Evolutionary conservation across 352 stramenopile genomes (phyloP).

Genomic region (Phytophthora tentaculata): DNA sequence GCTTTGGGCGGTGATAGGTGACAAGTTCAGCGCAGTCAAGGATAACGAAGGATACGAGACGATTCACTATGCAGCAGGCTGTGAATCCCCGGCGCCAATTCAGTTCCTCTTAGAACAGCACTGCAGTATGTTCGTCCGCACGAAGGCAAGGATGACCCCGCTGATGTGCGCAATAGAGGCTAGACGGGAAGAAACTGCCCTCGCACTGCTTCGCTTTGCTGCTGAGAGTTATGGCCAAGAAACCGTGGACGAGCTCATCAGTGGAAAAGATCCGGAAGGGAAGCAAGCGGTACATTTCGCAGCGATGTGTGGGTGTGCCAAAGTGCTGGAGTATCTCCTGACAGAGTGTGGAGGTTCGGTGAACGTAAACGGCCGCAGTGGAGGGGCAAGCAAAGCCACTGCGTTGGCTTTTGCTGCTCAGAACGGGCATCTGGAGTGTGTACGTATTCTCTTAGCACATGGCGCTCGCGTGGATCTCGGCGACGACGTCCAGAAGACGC

Average conservation of each 20-base stretch:
- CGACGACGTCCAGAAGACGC: not conserved
- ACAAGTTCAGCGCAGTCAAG: not conserved
- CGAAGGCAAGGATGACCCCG: not conserved
- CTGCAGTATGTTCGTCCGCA: not conserved
- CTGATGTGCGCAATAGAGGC: not conserved
- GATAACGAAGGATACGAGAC: not conserved
- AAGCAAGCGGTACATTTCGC: not conserved
- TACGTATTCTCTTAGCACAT: not conserved
- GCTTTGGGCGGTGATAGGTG: not conserved
- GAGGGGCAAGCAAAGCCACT: not conserved
- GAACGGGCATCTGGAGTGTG: not conserved
- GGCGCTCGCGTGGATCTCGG: not conserved
- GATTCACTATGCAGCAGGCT: not conserved
- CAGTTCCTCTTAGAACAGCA: not conserved
- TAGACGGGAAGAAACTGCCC: not conserved
- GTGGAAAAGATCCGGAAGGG: not conserved
- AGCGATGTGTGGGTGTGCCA: not conserved
- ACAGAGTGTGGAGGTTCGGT: not conserved
- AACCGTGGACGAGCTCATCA: not conserved
- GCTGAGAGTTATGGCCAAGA: not conserved
- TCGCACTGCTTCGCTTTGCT: not conserved
- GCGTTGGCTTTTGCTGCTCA: not conserved
- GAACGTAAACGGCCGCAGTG: not conserved
- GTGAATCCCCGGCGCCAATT: not conserved
- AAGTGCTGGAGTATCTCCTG: not conserved